Conservation (phyloP, 768 basidiomycete species). For the Suillus variegatus region DNA sequence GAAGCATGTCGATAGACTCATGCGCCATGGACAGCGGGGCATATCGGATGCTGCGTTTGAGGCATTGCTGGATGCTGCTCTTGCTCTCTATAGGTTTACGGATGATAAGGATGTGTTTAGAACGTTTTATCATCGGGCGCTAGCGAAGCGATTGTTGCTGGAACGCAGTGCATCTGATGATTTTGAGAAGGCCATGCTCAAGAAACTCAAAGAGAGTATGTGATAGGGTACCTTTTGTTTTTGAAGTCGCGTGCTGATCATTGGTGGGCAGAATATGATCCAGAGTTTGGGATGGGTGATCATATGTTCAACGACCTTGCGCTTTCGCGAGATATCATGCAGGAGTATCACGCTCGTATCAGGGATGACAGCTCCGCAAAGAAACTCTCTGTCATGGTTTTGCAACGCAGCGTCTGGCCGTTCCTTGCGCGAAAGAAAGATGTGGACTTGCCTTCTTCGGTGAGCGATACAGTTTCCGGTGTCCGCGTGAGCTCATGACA, state of each 20-base stretch:
- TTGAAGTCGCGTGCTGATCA: constrained; percentile 17
- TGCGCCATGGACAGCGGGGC: constrained; percentile 84
- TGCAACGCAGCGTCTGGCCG: constrained; percentile 91
- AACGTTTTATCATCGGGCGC: constrained; percentile 84
- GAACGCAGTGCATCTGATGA: constrained; percentile 85
- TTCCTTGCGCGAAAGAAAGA: constrained; percentile 55
- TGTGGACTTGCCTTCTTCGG: constrained; percentile 54
- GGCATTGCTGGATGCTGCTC: constrained; percentile 58
- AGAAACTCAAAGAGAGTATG: constrained; percentile 81
- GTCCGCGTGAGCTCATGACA: constrained; percentile 10
- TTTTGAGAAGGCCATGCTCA: constrained; percentile 81
- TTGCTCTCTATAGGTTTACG: constrained; percentile 82
- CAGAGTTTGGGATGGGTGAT: constrained; percentile 92
- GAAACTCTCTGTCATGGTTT: constrained; percentile 73
- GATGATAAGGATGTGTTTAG: constrained; percentile 95
- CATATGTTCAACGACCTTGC: constrained; percentile 94
- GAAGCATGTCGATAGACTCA: constrained; percentile 81
- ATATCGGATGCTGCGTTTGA: constrained; percentile 65
- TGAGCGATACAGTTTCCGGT: constrained; percentile 29
- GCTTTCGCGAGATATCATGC: constrained; percentile 72
- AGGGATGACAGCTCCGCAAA: constrained; percentile 38
- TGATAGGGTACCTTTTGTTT: constrained; percentile 20
- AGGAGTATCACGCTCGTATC: constrained; percentile 58
- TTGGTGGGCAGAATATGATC: constrained; percentile 74
- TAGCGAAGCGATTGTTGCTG: constrained; percentile 87